Evolutionary conservation across 768 basidiomycete genomes (phyloP).

Genomic region (Tulasnella calospora): DNA sequence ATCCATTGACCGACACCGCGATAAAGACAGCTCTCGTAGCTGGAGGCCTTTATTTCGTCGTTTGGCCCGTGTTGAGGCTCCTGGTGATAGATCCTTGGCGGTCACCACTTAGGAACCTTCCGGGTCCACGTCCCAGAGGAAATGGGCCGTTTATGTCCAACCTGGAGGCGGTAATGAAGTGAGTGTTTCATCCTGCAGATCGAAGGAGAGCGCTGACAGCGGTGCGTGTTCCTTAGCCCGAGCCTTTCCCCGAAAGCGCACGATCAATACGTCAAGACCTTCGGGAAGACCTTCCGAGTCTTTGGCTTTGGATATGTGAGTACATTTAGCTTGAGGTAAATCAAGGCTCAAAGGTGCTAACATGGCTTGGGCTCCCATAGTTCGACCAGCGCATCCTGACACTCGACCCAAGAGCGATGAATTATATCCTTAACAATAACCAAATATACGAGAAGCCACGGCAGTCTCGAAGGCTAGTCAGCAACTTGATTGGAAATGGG

Average conservation of each 20-base stretch:
- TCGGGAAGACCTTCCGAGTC: constrained; percentile 48
- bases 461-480: constrained; percentile 69
- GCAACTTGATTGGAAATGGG: constrained; percentile 71
- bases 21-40: not conserved
- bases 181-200: constrained; percentile 35
- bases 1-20: not conserved
- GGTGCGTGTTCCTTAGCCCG: constrained; percentile 7
- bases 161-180: constrained; percentile 50
- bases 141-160: constrained; percentile 50
- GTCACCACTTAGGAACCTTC: constrained; percentile 52
- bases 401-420: constrained; percentile 69
- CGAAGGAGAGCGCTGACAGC: not conserved
- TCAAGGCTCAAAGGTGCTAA: not conserved
- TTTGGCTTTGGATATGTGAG: constrained; percentile 35
- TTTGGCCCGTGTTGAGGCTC: not conserved
- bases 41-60: constrained; percentile 1
- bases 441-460: constrained; percentile 75
- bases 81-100: constrained; percentile 42
- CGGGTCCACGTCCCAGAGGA: constrained; percentile 53
- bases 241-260: constrained; percentile 12
- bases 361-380: constrained; percentile 6
- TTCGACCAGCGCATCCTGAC: constrained; percentile 68
- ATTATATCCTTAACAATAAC: constrained; percentile 67
- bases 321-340: constrained; percentile 50
- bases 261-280: constrained; percentile 45